phyloP scores from a whole-genome alignment of 106 monocot genomes.

The Acorus gramineus region DNA sequence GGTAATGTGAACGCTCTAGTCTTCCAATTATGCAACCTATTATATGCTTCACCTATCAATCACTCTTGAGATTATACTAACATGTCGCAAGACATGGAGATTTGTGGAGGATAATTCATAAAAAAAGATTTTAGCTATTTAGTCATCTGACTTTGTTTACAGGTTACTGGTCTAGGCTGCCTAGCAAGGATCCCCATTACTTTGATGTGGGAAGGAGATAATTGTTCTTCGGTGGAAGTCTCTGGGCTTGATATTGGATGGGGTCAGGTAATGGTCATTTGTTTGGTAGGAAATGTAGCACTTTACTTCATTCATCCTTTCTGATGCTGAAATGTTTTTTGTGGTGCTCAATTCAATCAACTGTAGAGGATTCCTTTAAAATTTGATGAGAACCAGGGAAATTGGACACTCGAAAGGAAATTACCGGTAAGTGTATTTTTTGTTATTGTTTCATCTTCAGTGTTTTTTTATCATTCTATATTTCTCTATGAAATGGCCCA shows the following conservation, averaged over 20 bases:
- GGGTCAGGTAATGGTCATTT: conserved; percentile 63
- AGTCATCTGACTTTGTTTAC: conserved; percentile 15
- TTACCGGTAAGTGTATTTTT: conserved; percentile 63
- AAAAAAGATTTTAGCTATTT: background rate
- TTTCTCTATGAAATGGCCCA: no score
- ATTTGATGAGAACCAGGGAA: conserved; percentile 42
- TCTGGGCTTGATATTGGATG: conserved; percentile 98
- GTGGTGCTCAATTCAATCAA: background rate
- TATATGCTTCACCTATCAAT: no score
- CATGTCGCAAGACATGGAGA: background rate
- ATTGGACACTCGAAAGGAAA: conserved; percentile 70
- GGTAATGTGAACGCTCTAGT: no score
- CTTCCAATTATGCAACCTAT: no score
- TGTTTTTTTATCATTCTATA: no score
- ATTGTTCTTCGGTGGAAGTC: conserved; percentile 70
- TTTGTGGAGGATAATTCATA: background rate
- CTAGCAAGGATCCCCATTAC: conserved; percentile 35
- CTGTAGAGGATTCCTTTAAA: conserved; percentile 73
- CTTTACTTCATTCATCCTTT: background rate
- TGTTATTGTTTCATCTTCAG: background rate
- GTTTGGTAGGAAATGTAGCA: background rate
- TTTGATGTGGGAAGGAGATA: conserved; percentile 49
- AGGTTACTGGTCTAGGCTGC: conserved; percentile 44
- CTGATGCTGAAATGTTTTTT: background rate
- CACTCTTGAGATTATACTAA: background rate